Conservation (phyloP, 805 yeast genomes). For the Metschnikowia peoriensis region DNA sequence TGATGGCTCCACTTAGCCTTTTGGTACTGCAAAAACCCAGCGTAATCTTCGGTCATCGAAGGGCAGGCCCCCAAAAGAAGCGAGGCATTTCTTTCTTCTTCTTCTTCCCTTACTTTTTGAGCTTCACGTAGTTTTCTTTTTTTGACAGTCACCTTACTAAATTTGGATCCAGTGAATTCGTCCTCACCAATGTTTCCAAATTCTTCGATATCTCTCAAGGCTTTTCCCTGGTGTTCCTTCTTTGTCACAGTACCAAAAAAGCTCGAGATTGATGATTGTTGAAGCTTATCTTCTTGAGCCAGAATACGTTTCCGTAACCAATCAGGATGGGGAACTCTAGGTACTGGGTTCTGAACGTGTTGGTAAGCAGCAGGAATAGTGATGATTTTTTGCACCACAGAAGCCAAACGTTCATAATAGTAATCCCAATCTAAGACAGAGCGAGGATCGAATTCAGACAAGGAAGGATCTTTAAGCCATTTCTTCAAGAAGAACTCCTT, state of each 20-base stretch:
- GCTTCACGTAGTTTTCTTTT: conserved; percentile 40
- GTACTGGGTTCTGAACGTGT: conserved; percentile 85
- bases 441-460: conserved; percentile 84
- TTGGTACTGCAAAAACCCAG: conserved; percentile 66
- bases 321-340: conserved; percentile 89
- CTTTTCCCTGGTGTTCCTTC: conserved; percentile 32
- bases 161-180: conserved; percentile 28
- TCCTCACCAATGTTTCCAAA: conserved; percentile 40
- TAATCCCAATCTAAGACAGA: conserved; percentile 91
- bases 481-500: conserved; percentile 73
- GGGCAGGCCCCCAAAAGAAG: conserved; percentile 58
- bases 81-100: conserved; percentile 50
- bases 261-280: conserved; percentile 62
- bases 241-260: conserved; percentile 53
- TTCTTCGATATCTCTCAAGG: conserved; percentile 73
- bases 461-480: conserved; percentile 80
- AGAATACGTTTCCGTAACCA: conserved; percentile 76
- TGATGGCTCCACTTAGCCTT: conserved; percentile 88
- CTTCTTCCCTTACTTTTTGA: conserved; percentile 24
- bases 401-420: conserved; percentile 84
- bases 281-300: conserved; percentile 59
- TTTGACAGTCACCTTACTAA: conserved; percentile 47
- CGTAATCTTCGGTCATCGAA: conserved; percentile 63
- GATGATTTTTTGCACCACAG: conserved; percentile 90
- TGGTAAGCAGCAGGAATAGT: conserved; percentile 98